These are phyloP conservation scores for Simplicillium sp. DNA, from an alignment of 2,329 filamentous ascomycete genomes.

Conservation along the genomic window DNA sequence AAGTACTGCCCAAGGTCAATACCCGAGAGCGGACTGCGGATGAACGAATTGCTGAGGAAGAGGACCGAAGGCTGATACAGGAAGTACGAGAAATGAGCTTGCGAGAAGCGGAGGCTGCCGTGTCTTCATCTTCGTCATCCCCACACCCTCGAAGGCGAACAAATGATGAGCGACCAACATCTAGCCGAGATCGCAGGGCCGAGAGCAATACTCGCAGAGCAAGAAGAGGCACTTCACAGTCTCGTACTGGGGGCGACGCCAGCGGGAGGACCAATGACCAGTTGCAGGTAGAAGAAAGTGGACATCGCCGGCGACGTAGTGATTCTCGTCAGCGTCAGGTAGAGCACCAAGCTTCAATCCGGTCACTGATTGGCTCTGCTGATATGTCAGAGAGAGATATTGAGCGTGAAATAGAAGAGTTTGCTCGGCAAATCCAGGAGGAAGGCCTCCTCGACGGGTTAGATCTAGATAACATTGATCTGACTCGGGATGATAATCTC, in stretches of 20 bases:
- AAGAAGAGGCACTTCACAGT: slow-evolving; percentile 12
- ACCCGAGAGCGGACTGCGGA: slow-evolving; percentile 40
- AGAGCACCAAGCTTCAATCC: slow-evolving; percentile 82
- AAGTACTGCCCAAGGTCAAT: slow-evolving; percentile 59
- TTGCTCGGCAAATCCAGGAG: slow-evolving; percentile 79
- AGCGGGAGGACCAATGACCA: slow-evolving; percentile 21
- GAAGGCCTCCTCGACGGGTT: slow-evolving; percentile 82
- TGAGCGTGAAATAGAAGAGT: slow-evolving; percentile 82
- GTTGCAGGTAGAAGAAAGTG: slow-evolving; percentile 24
- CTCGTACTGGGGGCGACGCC: slow-evolving; percentile 14
- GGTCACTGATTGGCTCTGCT: slow-evolving; percentile 73
- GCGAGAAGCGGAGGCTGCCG: slow-evolving; percentile 51
- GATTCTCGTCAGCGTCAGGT: slow-evolving; percentile 50
- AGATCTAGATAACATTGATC: slow-evolving; percentile 78
- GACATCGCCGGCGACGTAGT: slow-evolving; percentile 26
- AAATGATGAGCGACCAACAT: slow-evolving; percentile 19
- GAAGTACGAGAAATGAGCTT: slow-evolving; percentile 67
- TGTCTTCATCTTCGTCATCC: slow-evolving; percentile 20
- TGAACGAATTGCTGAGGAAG: slow-evolving; percentile 47
- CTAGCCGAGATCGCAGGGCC: slow-evolving; percentile 18
- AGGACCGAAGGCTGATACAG: slow-evolving; percentile 61
- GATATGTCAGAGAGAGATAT: slow-evolving; percentile 70
- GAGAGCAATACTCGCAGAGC: slow-evolving; percentile 19
- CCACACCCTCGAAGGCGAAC: slow-evolving; percentile 19
- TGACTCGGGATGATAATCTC: slow-evolving; percentile 78